phyloP scores from a whole-genome alignment of 2,329 filamentous ascomycete species.

The Trichophyton benhamiae region DNA sequence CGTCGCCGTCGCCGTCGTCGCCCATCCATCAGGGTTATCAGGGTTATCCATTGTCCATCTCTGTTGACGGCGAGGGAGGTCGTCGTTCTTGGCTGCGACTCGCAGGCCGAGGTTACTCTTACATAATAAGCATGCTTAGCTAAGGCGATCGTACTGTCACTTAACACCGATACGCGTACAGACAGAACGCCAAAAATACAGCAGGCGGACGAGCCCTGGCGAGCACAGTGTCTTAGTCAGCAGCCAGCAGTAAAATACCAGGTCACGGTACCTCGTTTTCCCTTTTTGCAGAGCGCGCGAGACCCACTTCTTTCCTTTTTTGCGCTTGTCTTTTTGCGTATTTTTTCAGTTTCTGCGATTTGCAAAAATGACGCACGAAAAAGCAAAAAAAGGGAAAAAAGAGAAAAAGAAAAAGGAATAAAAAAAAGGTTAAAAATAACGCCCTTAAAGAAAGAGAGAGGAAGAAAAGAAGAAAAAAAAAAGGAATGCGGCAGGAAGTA shows the following conservation, averaged over 20 bases:
- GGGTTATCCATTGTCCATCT: too few relatives aligned
- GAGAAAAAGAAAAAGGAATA: background rate
- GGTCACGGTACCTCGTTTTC: constrained; percentile 4
- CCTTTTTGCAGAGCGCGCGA: too few relatives aligned
- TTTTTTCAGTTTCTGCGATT: background rate
- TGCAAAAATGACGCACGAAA: background rate
- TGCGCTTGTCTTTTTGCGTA: background rate
- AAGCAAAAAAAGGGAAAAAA: background rate
- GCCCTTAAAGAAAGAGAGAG: background rate
- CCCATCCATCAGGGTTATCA: background rate
- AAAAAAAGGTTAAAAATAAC: constrained; percentile 3
- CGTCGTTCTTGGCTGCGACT: background rate
- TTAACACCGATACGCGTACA: constrained; percentile 1
- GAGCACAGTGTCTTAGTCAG: background rate
- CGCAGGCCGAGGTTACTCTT: background rate
- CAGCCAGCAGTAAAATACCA: background rate
- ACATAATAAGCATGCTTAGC: background rate
- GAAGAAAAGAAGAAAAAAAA: background rate
- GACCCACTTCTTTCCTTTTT: background rate
- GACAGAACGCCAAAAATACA: background rate
- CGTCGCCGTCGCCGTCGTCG: too few relatives aligned
- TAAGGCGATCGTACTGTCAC: constrained; percentile 1
- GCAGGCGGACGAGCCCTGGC: background rate
- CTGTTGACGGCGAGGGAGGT: background rate
- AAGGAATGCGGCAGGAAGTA: background rate